These are phyloP conservation scores for Trypanosoma melophagium DNA, from an alignment of 208 protist species.

Conservation along the genomic window DNA sequence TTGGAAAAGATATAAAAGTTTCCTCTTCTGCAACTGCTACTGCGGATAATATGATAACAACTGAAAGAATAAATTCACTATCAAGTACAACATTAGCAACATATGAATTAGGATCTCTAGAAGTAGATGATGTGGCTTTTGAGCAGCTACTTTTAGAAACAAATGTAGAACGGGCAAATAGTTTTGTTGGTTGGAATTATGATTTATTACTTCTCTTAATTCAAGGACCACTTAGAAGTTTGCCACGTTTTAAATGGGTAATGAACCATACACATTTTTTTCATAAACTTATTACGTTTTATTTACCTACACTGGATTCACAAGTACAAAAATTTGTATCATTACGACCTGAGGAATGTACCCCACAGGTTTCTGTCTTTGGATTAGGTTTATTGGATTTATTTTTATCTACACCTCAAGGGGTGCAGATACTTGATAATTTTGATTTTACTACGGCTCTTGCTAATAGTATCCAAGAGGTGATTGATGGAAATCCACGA, in stretches of 20 bases:
- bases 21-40: conserved; percentile 7
- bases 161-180: conserved; percentile 42
- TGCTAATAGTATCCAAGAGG: conserved; percentile 63
- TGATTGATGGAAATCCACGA: conserved; percentile 47
- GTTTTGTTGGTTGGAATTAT: conserved; percentile 60
- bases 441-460: conserved; percentile 53
- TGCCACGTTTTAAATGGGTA: conserved; percentile 44
- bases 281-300: conserved; percentile 70
- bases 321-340: conserved; percentile 53
- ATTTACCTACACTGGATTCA: conserved; percentile 38
- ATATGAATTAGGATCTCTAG: conserved; percentile 32
- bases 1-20: conserved; percentile 5
- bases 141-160: conserved; percentile 49
- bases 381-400: conserved; percentile 76
- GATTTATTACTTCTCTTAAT: conserved; percentile 74
- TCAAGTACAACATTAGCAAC: conserved; percentile 12
- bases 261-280: conserved; percentile 48
- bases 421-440: conserved; percentile 51
- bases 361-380: conserved; percentile 60
- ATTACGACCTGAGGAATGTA: conserved; percentile 38
- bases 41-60: conserved; percentile 3
- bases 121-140: conserved; percentile 70
- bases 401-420: conserved; percentile 72
- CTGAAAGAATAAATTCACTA: conserved; percentile 7
- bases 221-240: conserved; percentile 65